A percentile compares a stretch with the other conserved stretches of the same genome.
Evolutionary conservation across 345 rosid species (phyloP).

Genomic region (Camelina sativa): DNA sequence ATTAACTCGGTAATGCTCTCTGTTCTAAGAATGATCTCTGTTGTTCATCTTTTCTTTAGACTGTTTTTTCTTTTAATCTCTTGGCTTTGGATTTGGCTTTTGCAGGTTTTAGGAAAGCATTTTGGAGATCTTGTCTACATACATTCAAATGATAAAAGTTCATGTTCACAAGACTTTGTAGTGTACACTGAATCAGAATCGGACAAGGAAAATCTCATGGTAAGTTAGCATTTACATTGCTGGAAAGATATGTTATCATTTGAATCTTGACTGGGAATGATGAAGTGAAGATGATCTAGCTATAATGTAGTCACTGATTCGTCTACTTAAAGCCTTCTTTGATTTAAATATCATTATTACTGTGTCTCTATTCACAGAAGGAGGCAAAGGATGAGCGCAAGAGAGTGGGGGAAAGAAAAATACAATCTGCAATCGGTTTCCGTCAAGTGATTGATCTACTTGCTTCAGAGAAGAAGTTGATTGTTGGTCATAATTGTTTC

Average conservation of each 20-base stretch:
- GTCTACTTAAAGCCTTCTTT: not conserved
- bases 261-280: not conserved
- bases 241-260: not conserved
- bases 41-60: not conserved
- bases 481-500: slow-evolving; percentile 94
- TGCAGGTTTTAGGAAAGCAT: slow-evolving; percentile 68
- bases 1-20: slow-evolving; percentile 61
- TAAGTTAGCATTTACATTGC: slow-evolving; percentile 44
- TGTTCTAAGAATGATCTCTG: not conserved
- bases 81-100: slow-evolving; percentile 12
- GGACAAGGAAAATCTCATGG: slow-evolving; percentile 71
- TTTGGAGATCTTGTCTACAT: slow-evolving; percentile 75
- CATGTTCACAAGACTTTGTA: slow-evolving; percentile 52
- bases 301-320: slow-evolving; percentile 15
- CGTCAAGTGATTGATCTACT: slow-evolving; percentile 91
- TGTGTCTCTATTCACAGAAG: slow-evolving; percentile 52
- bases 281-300: slow-evolving; percentile 4
- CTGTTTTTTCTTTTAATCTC: not conserved
- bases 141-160: slow-evolving; percentile 46
- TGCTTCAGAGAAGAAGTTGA: slow-evolving; percentile 78
- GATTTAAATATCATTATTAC: not conserved
- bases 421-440: slow-evolving; percentile 75
- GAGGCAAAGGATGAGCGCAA: slow-evolving; percentile 67
- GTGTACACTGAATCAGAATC: slow-evolving; percentile 70
- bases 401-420: slow-evolving; percentile 58